Percentiles rank a stretch among this genome's conserved stretches.
phyloP scores from a whole-genome alignment of 2,329 filamentous ascomycete species.

The Ceratocystis huliohia region DNA sequence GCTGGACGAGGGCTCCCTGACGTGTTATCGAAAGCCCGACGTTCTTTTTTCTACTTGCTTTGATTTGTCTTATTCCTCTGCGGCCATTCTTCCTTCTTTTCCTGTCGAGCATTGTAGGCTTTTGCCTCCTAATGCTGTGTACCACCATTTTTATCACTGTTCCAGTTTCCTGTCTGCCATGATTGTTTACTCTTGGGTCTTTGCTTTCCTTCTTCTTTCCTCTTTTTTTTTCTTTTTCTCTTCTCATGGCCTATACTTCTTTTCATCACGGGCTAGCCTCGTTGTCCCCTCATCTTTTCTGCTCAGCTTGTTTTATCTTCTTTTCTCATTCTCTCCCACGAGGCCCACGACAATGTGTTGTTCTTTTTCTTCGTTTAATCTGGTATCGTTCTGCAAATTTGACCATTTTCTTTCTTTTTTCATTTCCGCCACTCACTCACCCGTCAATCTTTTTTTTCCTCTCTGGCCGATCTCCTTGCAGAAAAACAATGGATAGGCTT shows the following conservation, averaged over 20 bases:
- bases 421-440: conserved; percentile 7
- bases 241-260: conserved; percentile 1
- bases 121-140: background rate
- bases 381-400: conserved; percentile 12
- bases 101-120: background rate
- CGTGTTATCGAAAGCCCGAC: background rate
- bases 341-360: conserved; percentile 2
- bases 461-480: background rate
- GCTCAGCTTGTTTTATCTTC: background rate
- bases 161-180: conserved; percentile 12
- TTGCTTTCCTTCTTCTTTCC: conserved; percentile 4
- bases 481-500: background rate
- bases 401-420: background rate
- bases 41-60: background rate
- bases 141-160: conserved; percentile 13
- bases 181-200: conserved; percentile 1
- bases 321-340: conserved; percentile 2
- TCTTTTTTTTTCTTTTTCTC: background rate
- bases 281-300: background rate
- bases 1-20: background rate
- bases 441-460: background rate
- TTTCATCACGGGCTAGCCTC: background rate
- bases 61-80: background rate
- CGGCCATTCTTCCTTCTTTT: background rate
- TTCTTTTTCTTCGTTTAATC: conserved; percentile 8